Conservation (phyloP, 768 basidiomycete genomes). For the Vishniacozyma victoriae region DNA sequence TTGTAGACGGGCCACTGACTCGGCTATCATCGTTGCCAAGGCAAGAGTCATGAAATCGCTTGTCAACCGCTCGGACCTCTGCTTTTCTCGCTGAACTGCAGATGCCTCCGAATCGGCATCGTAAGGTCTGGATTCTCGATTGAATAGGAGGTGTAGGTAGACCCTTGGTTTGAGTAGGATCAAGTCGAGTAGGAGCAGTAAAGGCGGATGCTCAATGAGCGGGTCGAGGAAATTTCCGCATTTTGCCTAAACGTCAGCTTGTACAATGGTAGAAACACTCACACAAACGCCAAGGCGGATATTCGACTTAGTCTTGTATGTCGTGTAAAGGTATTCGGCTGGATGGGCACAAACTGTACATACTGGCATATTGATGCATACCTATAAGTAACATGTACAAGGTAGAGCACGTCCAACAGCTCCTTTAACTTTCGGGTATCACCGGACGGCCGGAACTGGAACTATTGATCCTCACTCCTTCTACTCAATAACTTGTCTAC, state of each 20-base stretch:
- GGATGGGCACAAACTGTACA: constrained; percentile 43
- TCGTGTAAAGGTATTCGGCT: constrained; percentile 41
- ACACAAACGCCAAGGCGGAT: constrained; percentile 46
- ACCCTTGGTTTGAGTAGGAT: constrained; percentile 46
- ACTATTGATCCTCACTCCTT: background rate
- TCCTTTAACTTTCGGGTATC: too few species aligned
- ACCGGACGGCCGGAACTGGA: too few species aligned
- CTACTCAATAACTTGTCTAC: background rate
- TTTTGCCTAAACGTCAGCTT: constrained; percentile 12
- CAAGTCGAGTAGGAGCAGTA: constrained; percentile 44
- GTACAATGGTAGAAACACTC: constrained; percentile 9
- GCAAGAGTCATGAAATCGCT: constrained; percentile 6
- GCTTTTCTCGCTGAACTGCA: background rate
- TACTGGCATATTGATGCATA: constrained; percentile 36
- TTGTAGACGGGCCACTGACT: constrained; percentile 7
- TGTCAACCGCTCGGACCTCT: too few species aligned
- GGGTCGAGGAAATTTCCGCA: constrained; percentile 45
- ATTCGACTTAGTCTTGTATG: constrained; percentile 45
- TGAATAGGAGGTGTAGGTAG: constrained; percentile 46
- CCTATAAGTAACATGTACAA: too few species aligned
- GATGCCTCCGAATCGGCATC: constrained; percentile 3
- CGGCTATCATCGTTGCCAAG: constrained; percentile 3
- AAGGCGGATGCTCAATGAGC: constrained; percentile 44
- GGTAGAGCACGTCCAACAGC: background rate
- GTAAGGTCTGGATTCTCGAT: constrained; percentile 31